These are phyloP conservation scores for Vaccinium macrocarpon DNA, from an alignment of 148 eudicot genomes.

Conservation along the genomic window DNA sequence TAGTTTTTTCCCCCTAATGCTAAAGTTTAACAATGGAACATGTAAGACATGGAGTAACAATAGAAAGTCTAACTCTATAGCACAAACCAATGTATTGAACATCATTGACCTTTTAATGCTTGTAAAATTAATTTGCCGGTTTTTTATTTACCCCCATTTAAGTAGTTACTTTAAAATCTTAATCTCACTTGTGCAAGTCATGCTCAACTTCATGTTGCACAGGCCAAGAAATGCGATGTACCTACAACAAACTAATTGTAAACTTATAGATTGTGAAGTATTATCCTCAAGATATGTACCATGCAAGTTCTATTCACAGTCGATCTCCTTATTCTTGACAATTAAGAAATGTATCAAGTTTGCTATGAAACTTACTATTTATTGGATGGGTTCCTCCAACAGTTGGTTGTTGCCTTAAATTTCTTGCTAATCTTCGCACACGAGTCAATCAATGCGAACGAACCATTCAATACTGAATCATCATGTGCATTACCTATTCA, in stretches of 20 bases:
- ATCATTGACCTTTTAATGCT: not conserved
- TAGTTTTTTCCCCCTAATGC: not conserved
- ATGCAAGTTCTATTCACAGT: not conserved
- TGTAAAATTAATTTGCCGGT: not conserved
- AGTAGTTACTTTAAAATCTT: not conserved
- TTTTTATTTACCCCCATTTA: not conserved
- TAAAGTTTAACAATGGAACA: not conserved
- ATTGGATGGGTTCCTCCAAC: not conserved
- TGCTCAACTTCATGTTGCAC: not conserved
- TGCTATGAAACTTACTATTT: not conserved
- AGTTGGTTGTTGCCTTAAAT: not conserved
- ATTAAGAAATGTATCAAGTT: not conserved
- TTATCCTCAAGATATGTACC: not conserved
- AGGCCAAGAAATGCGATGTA: not conserved
- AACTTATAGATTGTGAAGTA: not conserved
- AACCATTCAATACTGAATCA: not conserved
- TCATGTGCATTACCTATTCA: not conserved
- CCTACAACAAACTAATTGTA: not conserved
- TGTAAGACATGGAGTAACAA: not conserved
- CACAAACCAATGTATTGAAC: not conserved
- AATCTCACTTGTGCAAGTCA: not conserved
- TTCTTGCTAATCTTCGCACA: not conserved
- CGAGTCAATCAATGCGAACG: not conserved
- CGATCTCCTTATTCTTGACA: not conserved
- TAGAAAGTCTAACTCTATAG: not conserved